Percentiles rank a stretch among this genome's conserved stretches.
These are phyloP conservation scores for Magnusiomyces sp. DNA, from an alignment of 1,139 yeast species.

Conservation along the genomic window DNA sequence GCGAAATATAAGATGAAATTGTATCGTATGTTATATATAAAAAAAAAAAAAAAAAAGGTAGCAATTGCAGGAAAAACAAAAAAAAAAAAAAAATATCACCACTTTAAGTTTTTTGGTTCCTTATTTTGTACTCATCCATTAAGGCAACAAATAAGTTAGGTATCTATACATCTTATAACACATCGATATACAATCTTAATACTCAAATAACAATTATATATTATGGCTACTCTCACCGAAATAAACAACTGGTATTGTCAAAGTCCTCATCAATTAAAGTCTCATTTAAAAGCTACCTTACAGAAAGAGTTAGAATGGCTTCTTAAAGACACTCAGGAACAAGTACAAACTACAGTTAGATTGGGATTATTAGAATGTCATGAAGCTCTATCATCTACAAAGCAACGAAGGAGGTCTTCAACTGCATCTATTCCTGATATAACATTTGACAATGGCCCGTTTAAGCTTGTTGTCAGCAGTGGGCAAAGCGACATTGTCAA, in stretches of 20 bases:
- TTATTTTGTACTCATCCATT: too few species aligned
- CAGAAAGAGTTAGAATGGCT: conserved; percentile 27
- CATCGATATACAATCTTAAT: too few species aligned
- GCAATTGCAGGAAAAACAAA: too few species aligned
- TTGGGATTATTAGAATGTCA: conserved; percentile 28
- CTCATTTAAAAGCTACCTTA: not conserved
- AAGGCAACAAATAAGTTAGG: too few species aligned
- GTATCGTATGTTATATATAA: not conserved
- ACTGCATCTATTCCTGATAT: not conserved
- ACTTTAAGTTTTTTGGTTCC: too few species aligned
- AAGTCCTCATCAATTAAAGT: not conserved
- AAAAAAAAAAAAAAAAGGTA: not conserved
- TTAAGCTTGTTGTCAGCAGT: conserved; percentile 29
- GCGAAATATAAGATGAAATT: not conserved
- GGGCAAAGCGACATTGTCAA: conserved; percentile 28
- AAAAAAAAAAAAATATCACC: too few species aligned
- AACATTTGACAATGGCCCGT: conserved; percentile 5
- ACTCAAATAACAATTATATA: too few species aligned
- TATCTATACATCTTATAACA: too few species aligned
- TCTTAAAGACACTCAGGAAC: conserved; percentile 23
- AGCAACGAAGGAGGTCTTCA: not conserved
- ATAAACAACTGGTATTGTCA: too few species aligned
- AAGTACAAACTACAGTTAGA: conserved; percentile 19
- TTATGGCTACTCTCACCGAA: too few species aligned
- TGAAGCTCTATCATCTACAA: conserved; percentile 22